phyloP scores from a whole-genome alignment of 805 yeast species.

The Vanderwaltozyma polyspora region DNA sequence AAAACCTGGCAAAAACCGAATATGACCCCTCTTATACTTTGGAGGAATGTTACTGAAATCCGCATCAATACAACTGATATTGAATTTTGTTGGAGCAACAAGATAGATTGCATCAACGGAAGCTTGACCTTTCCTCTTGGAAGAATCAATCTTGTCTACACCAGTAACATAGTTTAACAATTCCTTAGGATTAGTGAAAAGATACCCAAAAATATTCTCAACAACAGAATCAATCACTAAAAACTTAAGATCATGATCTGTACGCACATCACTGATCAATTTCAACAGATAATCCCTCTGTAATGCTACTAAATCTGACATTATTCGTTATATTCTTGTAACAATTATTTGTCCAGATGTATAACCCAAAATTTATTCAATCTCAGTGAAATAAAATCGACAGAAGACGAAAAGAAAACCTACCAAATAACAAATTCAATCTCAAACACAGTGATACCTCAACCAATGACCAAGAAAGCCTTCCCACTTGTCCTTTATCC shows the following conservation, averaged over 20 bases:
- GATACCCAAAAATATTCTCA: constrained; percentile 35
- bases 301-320: too few relatives aligned
- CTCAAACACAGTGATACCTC: too few relatives aligned
- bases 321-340: too few relatives aligned
- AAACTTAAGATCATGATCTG: constrained; percentile 36
- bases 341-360: too few relatives aligned
- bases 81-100: constrained; percentile 55
- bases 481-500: too few relatives aligned
- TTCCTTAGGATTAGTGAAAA: constrained; percentile 33
- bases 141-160: constrained; percentile 50
- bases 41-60: constrained; percentile 57
- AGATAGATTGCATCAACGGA: constrained; percentile 74
- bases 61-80: constrained; percentile 63
- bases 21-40: constrained; percentile 66
- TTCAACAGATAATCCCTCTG: constrained; percentile 1
- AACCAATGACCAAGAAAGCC: too few relatives aligned
- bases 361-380: too few relatives aligned
- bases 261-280: constrained; percentile 25
- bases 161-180: constrained; percentile 48
- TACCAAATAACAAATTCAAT: too few relatives aligned
- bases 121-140: constrained; percentile 44
- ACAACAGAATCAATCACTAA: constrained; percentile 49
- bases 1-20: constrained; percentile 59
- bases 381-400: too few relatives aligned
- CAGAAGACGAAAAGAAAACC: too few relatives aligned